Evolutionary conservation across 257 asterid species (phyloP), one percentile per base, ranked within the genome.

Genomic region (Penstemon barbatus): DNA sequence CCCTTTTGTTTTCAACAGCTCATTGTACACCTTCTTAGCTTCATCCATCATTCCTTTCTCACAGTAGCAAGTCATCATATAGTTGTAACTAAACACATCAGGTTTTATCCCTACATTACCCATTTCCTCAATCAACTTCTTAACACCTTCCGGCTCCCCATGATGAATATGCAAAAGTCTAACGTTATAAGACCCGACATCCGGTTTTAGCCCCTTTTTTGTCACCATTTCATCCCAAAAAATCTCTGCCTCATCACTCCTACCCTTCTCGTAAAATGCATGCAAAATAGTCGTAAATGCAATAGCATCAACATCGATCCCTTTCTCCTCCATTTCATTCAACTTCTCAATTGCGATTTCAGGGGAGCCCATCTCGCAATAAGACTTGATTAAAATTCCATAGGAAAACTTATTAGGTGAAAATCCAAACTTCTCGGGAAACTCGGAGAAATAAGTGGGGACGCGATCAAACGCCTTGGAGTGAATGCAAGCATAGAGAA

Each of bases 111-210:
- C 96, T 0, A 62, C 70, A 59, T 55, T 71, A 42, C 61, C 65
- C 93, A 92, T 85, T 68, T 92, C 94, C 74, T 85, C 95, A 4
- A 92, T 88, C 70, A 92, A 61, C 8, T 61, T 78, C 83, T 78
- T 81, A 53, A 88, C 81, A 5, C 50, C 69, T 42, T 86, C 94
- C 0, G 83, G 86, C n/a, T 84, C 76, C 8, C 81, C 85, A 0
- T 57, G 68, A 2, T 77, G 85, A 52, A 78, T 42, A 6, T 84
- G 88, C 40, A 61, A 66, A 63, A 90, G 85, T 57, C 77, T 83
- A 71, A 82, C 96, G 42, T 90, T 92, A 67, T 92, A 90, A 0
- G 77, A 83, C 46, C 86, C 97, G n/a, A 85, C 96, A 68, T 88
- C 95, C 1, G 75, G 78, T 4, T 41, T 40, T 42, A 78, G 56